Conservation (phyloP, 805 yeast species). For the Pichia gijzeniarum region DNA sequence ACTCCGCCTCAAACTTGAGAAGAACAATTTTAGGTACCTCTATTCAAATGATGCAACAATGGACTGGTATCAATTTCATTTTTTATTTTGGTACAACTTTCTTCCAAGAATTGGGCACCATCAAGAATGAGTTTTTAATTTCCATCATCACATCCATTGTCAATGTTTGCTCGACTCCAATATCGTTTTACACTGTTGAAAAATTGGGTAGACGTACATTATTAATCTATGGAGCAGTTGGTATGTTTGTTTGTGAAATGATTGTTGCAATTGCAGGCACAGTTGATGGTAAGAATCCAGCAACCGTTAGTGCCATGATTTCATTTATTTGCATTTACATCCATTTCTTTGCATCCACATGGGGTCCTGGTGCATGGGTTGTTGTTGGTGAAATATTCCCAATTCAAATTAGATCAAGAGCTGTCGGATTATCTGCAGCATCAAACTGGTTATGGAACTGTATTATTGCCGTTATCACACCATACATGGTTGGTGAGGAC, state of each 20-base stretch:
- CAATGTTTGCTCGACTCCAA: conserved; percentile 44
- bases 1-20: conserved; percentile 35
- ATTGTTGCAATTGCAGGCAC: conserved; percentile 44
- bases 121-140: conserved; percentile 42
- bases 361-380: conserved; percentile 82
- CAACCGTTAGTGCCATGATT: conserved; percentile 30
- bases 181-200: conserved; percentile 52
- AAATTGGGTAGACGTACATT: conserved; percentile 51
- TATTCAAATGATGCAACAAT: conserved; percentile 55
- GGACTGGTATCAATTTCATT: conserved; percentile 71
- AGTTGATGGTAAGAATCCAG: conserved; percentile 23
- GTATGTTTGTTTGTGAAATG: conserved; percentile 48
- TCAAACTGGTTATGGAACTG: conserved; percentile 79
- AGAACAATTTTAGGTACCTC: conserved; percentile 39
- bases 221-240: conserved; percentile 42
- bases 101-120: conserved; percentile 47
- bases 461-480: conserved; percentile 67
- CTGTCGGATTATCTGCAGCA: conserved; percentile 63
- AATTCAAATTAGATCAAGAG: conserved; percentile 66
- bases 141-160: conserved; percentile 49
- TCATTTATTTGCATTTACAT: conserved; percentile 53
- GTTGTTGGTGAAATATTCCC: conserved; percentile 58
- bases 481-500: conserved; percentile 62
- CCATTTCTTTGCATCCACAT: conserved; percentile 70
- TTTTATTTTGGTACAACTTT: conserved; percentile 70